Evolutionary conservation across 371 early-diverging fungal species (phyloP).

Genomic region (Lichtheimia corymbifera): DNA sequence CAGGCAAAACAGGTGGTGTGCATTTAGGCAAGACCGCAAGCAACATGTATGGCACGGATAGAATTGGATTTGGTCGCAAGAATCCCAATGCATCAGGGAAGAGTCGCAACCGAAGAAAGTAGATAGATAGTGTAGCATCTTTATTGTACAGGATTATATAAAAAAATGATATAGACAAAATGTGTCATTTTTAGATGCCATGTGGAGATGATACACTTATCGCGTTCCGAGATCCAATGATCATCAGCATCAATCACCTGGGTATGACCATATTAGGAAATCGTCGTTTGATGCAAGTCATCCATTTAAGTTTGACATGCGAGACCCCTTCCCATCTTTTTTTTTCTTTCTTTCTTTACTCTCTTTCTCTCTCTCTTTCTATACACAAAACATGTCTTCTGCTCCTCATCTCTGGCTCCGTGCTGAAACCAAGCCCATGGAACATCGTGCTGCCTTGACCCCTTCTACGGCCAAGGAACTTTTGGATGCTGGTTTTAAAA

Average conservation of each 20-base stretch:
- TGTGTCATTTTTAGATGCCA: too few relatives aligned
- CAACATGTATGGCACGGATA: slow-evolving; percentile 69
- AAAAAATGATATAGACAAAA: too few relatives aligned
- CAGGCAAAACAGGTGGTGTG: slow-evolving; percentile 57
- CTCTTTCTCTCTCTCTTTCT: background rate
- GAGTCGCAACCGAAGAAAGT: slow-evolving; percentile 13
- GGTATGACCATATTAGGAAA: too few relatives aligned
- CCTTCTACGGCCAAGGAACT: slow-evolving; percentile 80
- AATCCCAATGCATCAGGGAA: slow-evolving; percentile 76
- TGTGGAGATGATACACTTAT: too few relatives aligned
- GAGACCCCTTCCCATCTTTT: background rate
- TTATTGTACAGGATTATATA: too few relatives aligned
- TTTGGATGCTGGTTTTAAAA: slow-evolving; percentile 79
- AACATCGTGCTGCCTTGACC: slow-evolving; percentile 93
- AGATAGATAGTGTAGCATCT: background rate
- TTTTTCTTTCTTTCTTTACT: background rate
- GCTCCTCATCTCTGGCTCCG: slow-evolving; percentile 91
- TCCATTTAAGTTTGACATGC: too few relatives aligned
- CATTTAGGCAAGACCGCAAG: background rate
- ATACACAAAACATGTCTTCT: slow-evolving; percentile 9
- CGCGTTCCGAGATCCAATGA: too few relatives aligned
- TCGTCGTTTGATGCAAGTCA: too few relatives aligned
- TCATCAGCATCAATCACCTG: too few relatives aligned
- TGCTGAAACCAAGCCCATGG: slow-evolving; percentile 96
- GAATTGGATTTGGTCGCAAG: slow-evolving; percentile 82